Conservation (phyloP, 352 stramenopile genomes). For the Globisporangium yorkense region DNA sequence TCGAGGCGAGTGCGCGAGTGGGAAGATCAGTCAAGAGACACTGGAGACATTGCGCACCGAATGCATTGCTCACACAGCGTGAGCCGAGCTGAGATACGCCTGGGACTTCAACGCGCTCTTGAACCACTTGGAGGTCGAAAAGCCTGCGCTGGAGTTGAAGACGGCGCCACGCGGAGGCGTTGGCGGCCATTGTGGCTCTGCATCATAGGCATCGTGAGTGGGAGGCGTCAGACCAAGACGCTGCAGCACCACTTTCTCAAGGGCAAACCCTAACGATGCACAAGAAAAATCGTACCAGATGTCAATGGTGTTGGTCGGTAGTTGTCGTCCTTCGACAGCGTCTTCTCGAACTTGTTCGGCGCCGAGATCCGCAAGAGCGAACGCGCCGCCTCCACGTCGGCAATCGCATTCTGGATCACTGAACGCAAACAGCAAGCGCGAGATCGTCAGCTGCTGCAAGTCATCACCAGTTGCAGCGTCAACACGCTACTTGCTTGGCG, state of each 20-base stretch:
- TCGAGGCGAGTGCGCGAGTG: too few relatives aligned
- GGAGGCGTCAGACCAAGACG: background rate
- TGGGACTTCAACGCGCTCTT: constrained; percentile 1
- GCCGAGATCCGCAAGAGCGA: constrained; percentile 8
- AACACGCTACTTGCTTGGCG: background rate
- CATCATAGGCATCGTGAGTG: background rate
- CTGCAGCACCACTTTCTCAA: too few relatives aligned
- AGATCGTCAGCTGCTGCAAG: background rate
- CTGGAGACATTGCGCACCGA: background rate
- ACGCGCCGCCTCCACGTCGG: background rate
- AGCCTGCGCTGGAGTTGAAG: constrained; percentile 14
- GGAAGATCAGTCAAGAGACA: background rate
- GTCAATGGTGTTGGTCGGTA: background rate
- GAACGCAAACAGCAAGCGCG: background rate
- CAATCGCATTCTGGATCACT: background rate
- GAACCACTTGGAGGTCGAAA: constrained; percentile 11
- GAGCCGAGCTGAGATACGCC: background rate
- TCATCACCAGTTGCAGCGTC: too few relatives aligned
- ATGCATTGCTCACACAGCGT: too few relatives aligned
- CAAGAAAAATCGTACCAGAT: background rate
- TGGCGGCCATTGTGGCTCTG: constrained; percentile 7
- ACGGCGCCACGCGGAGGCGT: background rate
- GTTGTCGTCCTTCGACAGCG: too few relatives aligned
- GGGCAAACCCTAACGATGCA: background rate
- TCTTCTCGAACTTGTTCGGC: constrained; percentile 5